A percentile compares a stretch with the other conserved stretches of the same genome.
phyloP scores from a whole-genome alignment of 2,329 filamentous ascomycete genomes.

The Chaetomium strumarium region DNA sequence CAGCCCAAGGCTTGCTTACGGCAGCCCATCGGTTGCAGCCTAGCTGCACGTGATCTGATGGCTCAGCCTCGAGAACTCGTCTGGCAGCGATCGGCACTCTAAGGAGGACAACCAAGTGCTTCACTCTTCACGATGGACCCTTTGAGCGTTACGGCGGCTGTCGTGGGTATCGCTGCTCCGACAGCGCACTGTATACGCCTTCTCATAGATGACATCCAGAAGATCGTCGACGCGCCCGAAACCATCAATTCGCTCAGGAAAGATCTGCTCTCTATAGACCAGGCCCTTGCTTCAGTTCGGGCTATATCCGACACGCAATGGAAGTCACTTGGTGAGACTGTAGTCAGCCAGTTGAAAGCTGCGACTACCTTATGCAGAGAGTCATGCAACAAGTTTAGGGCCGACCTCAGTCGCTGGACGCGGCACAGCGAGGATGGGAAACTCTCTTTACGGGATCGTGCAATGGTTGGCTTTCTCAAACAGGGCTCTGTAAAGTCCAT shows the following conservation, averaged over 20 bases:
- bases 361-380: slow-evolving; percentile 27
- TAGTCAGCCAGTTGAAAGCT: slow-evolving; percentile 26
- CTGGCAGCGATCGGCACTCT: too few species aligned
- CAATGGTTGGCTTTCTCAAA: slow-evolving; percentile 32
- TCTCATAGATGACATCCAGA: slow-evolving; percentile 29
- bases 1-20: too few species aligned
- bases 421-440: slow-evolving; percentile 29
- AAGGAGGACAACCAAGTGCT: too few species aligned
- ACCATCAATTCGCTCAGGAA: slow-evolving; percentile 27
- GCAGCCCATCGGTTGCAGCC: too few species aligned
- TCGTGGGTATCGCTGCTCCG: too few species aligned
- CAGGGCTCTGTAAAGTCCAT: slow-evolving; percentile 30
- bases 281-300: slow-evolving; percentile 27
- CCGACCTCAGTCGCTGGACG: slow-evolving; percentile 30
- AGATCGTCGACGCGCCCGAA: slow-evolving; percentile 30
- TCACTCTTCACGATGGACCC: too few species aligned
- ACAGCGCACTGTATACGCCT: slow-evolving; percentile 25
- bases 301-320: slow-evolving; percentile 29
- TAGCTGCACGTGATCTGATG: too few species aligned
- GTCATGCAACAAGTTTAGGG: slow-evolving; percentile 29
- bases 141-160: too few species aligned
- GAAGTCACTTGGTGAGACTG: slow-evolving; percentile 27
- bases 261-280: slow-evolving; percentile 28
- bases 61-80: too few species aligned
- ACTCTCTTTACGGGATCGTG: slow-evolving; percentile 29